Conservation (phyloP, 768 basidiomycete species). For the Gelatoporia subvermispora region DNA sequence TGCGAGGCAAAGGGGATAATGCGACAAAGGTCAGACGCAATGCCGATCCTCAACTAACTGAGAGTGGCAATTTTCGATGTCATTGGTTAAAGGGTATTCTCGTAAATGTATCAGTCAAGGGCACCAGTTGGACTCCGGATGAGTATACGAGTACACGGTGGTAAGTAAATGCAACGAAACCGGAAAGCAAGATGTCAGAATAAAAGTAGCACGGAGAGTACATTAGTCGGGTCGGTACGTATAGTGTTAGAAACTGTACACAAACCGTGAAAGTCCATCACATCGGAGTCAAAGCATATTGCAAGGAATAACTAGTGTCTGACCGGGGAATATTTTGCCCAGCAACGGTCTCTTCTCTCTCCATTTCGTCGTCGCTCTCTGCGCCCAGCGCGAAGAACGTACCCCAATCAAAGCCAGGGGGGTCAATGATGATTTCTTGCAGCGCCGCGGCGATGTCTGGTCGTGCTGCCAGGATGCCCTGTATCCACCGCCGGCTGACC, state of each 20-base stretch:
- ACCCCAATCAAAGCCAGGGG: slow-evolving; percentile 46
- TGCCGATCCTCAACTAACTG: too few relatives aligned
- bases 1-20: too few relatives aligned
- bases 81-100: too few relatives aligned
- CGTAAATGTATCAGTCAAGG: too few relatives aligned
- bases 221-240: not conserved
- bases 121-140: too few relatives aligned
- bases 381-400: slow-evolving; percentile 47
- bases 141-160: too few relatives aligned
- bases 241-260: not conserved
- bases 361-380: slow-evolving; percentile 43
- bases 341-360: not conserved
- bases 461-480: slow-evolving; percentile 33
- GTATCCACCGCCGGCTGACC: slow-evolving; percentile 66
- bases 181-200: not conserved
- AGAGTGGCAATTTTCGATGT: too few relatives aligned
- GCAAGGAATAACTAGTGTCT: slow-evolving; percentile 24
- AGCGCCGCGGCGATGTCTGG: slow-evolving; percentile 44
- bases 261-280: not conserved
- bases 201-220: not conserved
- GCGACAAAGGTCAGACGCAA: too few relatives aligned
- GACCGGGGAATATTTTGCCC: slow-evolving; percentile 11
- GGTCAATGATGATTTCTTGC: slow-evolving; percentile 40
- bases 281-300: slow-evolving; percentile 22
- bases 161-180: too few relatives aligned